Percentiles rank a stretch among this genome's conserved stretches.
Conservation (phyloP, 768 basidiomycete species). For the Hypsizygus marmoreus region DNA sequence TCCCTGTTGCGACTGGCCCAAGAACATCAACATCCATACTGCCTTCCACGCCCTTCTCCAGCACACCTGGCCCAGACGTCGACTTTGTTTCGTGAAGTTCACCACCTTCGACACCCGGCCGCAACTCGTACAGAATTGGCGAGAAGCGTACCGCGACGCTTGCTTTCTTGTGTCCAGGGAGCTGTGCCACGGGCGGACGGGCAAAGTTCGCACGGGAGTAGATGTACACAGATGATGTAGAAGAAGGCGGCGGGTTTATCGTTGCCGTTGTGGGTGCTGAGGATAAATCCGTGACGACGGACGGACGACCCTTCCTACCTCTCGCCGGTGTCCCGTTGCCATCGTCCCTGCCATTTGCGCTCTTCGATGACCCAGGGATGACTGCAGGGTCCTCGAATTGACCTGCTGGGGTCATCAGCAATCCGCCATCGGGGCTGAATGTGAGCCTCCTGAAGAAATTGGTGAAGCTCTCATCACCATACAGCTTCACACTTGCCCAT, state of each 20-base stretch:
- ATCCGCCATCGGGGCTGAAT: slow-evolving; percentile 93
- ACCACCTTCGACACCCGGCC: slow-evolving; percentile 51
- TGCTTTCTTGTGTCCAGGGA: slow-evolving; percentile 96
- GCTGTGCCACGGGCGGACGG: slow-evolving; percentile 87
- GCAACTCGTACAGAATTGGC: slow-evolving; percentile 89
- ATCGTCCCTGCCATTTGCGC: slow-evolving; percentile 25
- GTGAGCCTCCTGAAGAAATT: slow-evolving; percentile 94
- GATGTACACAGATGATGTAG: slow-evolving; percentile 77
- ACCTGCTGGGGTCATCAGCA: slow-evolving; percentile 94
- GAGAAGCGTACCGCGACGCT: slow-evolving; percentile 94
- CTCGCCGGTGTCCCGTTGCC: slow-evolving; percentile 51
- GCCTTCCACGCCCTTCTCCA: slow-evolving; percentile 70
- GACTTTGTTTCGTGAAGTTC: slow-evolving; percentile 37
- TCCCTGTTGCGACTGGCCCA: slow-evolving; percentile 40
- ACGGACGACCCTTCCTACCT: slow-evolving; percentile 59
- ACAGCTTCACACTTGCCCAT: slow-evolving; percentile 77
- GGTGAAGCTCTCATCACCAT: slow-evolving; percentile 93
- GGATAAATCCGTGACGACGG: slow-evolving; percentile 35
- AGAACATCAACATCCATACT: slow-evolving; percentile 61
- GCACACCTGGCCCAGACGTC: too few relatives aligned
- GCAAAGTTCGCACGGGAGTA: slow-evolving; percentile 96
- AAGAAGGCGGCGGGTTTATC: slow-evolving; percentile 28
- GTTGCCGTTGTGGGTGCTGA: slow-evolving; percentile 43
- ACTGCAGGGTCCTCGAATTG: slow-evolving; percentile 93
- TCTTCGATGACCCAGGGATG: slow-evolving; percentile 27